Base-by-base conservation (phyloP, 2,329 filamentous ascomycete genomes). In the Metarhizium rileyi region DNA sequence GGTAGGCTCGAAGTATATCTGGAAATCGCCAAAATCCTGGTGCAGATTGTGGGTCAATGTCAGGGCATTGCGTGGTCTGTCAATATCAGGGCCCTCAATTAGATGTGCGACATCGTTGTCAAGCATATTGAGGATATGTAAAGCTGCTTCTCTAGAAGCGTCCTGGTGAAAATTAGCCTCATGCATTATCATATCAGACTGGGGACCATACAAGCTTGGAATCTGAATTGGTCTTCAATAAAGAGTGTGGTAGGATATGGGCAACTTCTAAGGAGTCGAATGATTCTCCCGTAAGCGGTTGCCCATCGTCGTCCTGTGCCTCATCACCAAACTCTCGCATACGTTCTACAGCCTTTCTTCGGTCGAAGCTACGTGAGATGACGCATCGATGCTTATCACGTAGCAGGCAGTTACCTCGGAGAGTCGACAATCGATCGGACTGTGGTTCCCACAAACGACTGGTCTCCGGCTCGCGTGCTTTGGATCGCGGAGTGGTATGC, bases 121-220 rank as follows among this genome's bases (percentile, higher is more conserved):
- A 51, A 73, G 70, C 66, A 72, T 71, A 26, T 70, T 66, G 2
- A 71, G 61, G 28, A 72, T 64, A 16, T 57, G 55, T 10, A 71
- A 56, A 5, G 66, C 63, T 0, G 61, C 58, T 57, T 64, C 51
- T 52, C 65, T 64, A 18, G 59, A 59, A 28, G 44, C 22, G 26
- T 54, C 46, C 56, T 60, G 18, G 28, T 16, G 1, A 20, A 36
- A 25, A 25, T 43, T 18, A 50, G 42, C 9, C 40, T 26, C 36
- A 18, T 44, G 43, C 28, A 8, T 10, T 8, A 36, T 16, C 33
- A 6, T 18, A 16, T 36, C 33, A 16, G 33, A 16, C 23, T 18
- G 22, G 48, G 26, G 35, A 27, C 28, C 49, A 18, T 55, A 55
- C 53, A 23, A 50, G 25, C 30, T 46, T 18, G 14, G 45, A 40